Evolutionary conservation across 2,329 filamentous ascomycete genomes (phyloP), one percentile per base, ranked within the genome.

Genomic region (Scolecobasidium constrictum): DNA sequence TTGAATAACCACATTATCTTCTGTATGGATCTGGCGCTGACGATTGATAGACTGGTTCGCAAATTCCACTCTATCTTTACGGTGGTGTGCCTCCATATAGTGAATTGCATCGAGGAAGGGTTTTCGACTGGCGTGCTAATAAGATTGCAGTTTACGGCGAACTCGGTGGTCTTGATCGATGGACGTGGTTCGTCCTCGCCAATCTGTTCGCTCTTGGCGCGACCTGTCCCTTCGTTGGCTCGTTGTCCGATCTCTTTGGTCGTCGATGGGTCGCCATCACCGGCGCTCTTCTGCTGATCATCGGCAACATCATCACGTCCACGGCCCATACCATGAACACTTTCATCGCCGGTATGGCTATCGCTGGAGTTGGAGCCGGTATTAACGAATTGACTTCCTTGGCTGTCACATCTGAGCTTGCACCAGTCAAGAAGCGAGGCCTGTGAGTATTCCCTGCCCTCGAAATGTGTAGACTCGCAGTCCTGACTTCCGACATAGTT

Each of bases 311-410:
- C 40, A 63, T 81, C 26, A 70, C 68, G 44, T 71, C 72, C 4
- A 75, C 73, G 1, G 71, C 77, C 2, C 56, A 73, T 18, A 62
- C 53, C 9, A 81, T 81, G 72, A 75, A 77, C 48, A 58, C 64
- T 20, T 78, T 79, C 47, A 81, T 82, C 49, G 69, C 40, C 16
- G 37, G 37, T 15, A 44, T 40, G 28, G 36, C 31, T 2, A 66
- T 83, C 48, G 69, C 78, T 7, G 80, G 80, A 2, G 63, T 75
- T 4, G 80, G 79, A 23, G 78, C 78, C 9, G 80, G 80, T 12
- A 71, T 83, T 47, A 78, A 78, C 49, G 79, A 83, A 56, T 63
- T 84, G 23, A 83, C 77, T 4, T 78, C 80, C 4, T 64, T 85
- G 6, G 78, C 80, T 20, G 80, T 72, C 23, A 80, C 78, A 2